Evolutionary conservation across 2,329 filamentous ascomycete species (phyloP).

Genomic region (Cladophialophora psammophila): DNA sequence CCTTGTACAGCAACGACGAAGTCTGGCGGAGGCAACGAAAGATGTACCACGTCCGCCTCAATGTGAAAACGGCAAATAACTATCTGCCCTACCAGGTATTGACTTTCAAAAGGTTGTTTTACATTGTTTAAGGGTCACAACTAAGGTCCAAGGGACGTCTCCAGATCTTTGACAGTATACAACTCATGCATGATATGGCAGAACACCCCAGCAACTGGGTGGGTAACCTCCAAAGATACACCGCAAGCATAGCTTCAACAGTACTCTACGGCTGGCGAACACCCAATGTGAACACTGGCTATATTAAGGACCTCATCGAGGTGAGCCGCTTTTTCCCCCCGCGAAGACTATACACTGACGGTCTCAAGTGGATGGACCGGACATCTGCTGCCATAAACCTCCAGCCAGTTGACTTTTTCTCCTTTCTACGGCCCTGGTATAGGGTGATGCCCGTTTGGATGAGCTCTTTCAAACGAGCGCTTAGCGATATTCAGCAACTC

Average conservation of each 20-base stretch:
- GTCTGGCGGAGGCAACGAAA: not conserved
- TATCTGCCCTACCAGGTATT: conserved; percentile 9
- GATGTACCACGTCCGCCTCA: conserved; percentile 8
- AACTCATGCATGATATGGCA: not conserved
- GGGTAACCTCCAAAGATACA: not conserved
- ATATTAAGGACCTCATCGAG: conserved; percentile 4
- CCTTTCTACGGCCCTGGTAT: not conserved
- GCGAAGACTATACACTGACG: not conserved
- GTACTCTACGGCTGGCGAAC: not conserved
- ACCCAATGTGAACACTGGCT: not conserved
- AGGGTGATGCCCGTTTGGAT: not conserved
- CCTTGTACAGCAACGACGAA: not conserved
- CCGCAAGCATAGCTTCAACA: not conserved
- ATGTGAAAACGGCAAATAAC: conserved; percentile 1
- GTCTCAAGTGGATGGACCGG: not conserved
- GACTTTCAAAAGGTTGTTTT: not conserved
- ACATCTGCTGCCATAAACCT: not conserved
- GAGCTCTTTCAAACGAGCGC: not conserved
- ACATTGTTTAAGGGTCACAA: too few species aligned
- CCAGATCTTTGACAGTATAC: not conserved
- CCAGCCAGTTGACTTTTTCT: not conserved
- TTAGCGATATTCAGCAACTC: not conserved
- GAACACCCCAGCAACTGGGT: not conserved
- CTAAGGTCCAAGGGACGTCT: too few species aligned
- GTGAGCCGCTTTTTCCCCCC: not conserved